phyloP scores from a whole-genome alignment of 1,139 yeast genomes.

The Candida gigantensis region DNA sequence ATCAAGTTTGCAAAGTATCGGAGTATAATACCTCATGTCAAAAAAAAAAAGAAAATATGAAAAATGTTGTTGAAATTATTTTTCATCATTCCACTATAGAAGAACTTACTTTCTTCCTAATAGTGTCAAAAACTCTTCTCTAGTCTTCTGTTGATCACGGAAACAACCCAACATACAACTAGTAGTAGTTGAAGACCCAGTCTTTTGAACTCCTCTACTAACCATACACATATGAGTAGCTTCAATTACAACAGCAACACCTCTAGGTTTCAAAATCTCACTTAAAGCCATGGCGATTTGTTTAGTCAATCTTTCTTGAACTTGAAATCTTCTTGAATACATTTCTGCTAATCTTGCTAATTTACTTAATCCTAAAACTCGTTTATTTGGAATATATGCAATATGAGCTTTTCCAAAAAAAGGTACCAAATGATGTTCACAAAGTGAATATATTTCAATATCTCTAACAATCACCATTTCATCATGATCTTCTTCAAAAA shows the following conservation, averaged over 20 bases:
- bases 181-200: slow-evolving; percentile 91
- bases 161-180: slow-evolving; percentile 97
- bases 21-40: too few species aligned
- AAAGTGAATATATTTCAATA: slow-evolving; percentile 85
- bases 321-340: slow-evolving; percentile 94
- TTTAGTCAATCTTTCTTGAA: slow-evolving; percentile 93
- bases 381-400: slow-evolving; percentile 92
- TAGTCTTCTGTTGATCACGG: slow-evolving; percentile 88
- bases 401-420: slow-evolving; percentile 96
- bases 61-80: slow-evolving; percentile 7
- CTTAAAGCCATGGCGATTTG: slow-evolving; percentile 95
- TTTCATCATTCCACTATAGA: slow-evolving; percentile 5
- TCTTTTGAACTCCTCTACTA: slow-evolving; percentile 94
- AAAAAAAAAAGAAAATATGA: background rate
- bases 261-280: slow-evolving; percentile 89
- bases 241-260: slow-evolving; percentile 97
- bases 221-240: slow-evolving; percentile 99
- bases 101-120: slow-evolving; percentile 51
- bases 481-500: slow-evolving; percentile 97
- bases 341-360: slow-evolving; percentile 95
- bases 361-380: slow-evolving; percentile 92
- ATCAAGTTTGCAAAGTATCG: too few species aligned
- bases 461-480: slow-evolving; percentile 98
- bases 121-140: slow-evolving; percentile 92
- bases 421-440: slow-evolving; percentile 98